A percentile compares a stretch with the other conserved stretches of the same genome.
These are phyloP conservation scores for Solanum paucissectum DNA, from an alignment of 257 asterid species.

Conservation along the genomic window DNA sequence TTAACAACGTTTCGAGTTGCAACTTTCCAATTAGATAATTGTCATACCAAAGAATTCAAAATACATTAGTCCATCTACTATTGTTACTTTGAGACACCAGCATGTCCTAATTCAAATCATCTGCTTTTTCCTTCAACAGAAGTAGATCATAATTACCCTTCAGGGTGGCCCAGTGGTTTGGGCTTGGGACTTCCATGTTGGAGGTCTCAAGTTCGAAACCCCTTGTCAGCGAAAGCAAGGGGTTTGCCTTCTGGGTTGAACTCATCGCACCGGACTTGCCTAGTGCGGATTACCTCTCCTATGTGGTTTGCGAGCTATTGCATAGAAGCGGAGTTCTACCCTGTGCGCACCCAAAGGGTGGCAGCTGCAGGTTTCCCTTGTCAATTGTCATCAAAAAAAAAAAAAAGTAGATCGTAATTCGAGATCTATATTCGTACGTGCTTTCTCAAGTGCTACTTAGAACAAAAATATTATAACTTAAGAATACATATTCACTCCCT, in stretches of 20 bases:
- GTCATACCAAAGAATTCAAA: background rate
- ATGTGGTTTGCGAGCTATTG: too few species aligned
- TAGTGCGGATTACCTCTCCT: too few species aligned
- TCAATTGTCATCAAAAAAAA: too few species aligned
- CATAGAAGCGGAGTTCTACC: too few species aligned
- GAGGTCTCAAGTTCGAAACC: too few species aligned
- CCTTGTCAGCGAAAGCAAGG: too few species aligned
- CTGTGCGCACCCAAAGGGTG: too few species aligned
- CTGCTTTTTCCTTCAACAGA: background rate
- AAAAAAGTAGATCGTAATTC: background rate
- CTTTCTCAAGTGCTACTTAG: background rate
- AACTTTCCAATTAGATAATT: background rate
- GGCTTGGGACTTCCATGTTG: too few species aligned
- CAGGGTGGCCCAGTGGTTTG: too few species aligned
- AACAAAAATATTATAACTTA: background rate
- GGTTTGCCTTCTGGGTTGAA: too few species aligned
- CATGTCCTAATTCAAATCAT: background rate
- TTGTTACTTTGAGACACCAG: background rate
- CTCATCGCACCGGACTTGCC: too few species aligned
- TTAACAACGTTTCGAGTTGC: background rate
- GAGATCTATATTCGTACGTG: background rate
- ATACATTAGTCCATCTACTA: background rate
- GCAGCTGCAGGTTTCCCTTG: too few species aligned
- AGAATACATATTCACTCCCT: background rate
- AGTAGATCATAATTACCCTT: background rate